Percentiles rank a stretch among this genome's conserved stretches.
Evolutionary conservation across 768 basidiomycete species (phyloP).

Genomic region (Tephrocybe sp.): DNA sequence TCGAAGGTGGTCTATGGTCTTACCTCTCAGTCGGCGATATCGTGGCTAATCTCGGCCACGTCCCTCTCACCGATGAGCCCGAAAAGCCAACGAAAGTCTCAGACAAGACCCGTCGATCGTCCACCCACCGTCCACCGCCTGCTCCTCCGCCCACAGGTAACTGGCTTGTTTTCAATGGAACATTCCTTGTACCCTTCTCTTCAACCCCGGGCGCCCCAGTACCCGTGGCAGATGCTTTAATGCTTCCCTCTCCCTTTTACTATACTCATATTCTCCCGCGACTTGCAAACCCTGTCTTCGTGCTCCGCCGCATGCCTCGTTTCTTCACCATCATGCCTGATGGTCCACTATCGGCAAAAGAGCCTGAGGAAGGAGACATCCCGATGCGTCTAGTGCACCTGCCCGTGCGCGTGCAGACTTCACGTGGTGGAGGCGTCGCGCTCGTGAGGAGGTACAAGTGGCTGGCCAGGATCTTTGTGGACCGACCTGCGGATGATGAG

Average conservation of each 20-base stretch:
- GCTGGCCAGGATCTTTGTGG: conserved; percentile 49
- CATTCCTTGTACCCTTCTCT: conserved; percentile 56
- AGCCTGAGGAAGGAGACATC: conserved; percentile 9
- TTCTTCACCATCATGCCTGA: conserved; percentile 21
- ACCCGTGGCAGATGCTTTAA: conserved; percentile 55
- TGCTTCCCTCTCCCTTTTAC: conserved; percentile 75
- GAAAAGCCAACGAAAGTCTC: conserved; percentile 21
- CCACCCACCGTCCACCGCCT: conserved; percentile 3
- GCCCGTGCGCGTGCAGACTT: conserved; percentile 52
- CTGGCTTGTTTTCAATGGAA: conserved; percentile 80
- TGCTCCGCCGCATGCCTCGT: conserved; percentile 34
- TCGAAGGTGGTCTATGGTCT: conserved; percentile 67
- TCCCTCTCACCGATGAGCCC: conserved; percentile 47
- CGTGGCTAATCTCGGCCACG: conserved; percentile 78
- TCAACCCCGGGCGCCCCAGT: conserved; percentile 50
- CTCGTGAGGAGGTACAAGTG: conserved; percentile 65
- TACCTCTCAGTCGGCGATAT: conserved; percentile 79
- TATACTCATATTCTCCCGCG: conserved; percentile 62
- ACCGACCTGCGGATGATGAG: conserved; percentile 64
- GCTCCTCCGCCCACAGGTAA: conserved; percentile 25
- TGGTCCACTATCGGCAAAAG: neutral
- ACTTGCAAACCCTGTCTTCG: conserved; percentile 35
- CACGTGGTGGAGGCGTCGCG: conserved; percentile 58
- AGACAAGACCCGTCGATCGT: conserved; percentile 1
- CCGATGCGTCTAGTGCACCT: conserved; percentile 48